Percentiles rank a stretch among this genome's conserved stretches.
Evolutionary conservation across 2,329 filamentous ascomycete species (phyloP).

Genomic region (Monilinia fructicola): DNA sequence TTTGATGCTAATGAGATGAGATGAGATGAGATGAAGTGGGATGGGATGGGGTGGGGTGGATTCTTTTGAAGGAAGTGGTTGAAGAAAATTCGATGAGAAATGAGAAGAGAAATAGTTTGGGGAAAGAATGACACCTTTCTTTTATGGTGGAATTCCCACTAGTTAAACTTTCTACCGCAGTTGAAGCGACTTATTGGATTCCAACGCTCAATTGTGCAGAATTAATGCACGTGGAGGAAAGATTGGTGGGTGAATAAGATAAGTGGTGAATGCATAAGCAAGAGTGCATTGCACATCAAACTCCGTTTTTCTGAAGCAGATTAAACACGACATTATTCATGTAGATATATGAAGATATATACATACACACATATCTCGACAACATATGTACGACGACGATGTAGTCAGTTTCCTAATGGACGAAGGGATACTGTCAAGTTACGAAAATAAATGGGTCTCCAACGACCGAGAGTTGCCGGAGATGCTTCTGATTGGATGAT

Average conservation of each 20-base stretch:
- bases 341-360: conserved; percentile 26
- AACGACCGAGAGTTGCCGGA: background rate
- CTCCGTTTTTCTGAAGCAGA: conserved; percentile 9
- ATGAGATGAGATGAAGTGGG: background rate
- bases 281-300: conserved; percentile 2
- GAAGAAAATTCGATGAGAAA: background rate
- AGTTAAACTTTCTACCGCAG: background rate
- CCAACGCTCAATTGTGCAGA: conserved; percentile 10
- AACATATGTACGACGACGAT: conserved; percentile 24
- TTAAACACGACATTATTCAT: conserved; percentile 23
- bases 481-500: conserved; percentile 11
- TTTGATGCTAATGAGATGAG: conserved; percentile 1
- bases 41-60: background rate
- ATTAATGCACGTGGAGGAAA: conserved; percentile 15
- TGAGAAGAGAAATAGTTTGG: background rate
- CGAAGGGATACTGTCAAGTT: conserved; percentile 26
- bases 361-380: conserved; percentile 17
- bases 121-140: background rate
- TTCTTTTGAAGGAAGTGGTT: background rate
- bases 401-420: conserved; percentile 31
- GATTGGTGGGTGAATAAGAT: background rate
- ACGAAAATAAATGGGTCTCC: conserved; percentile 28
- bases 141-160: conserved; percentile 2
- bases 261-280: background rate
- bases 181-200: background rate